phyloP scores from a whole-genome alignment of 352 stramenopile species.

The Pythium scleroteichum region DNA sequence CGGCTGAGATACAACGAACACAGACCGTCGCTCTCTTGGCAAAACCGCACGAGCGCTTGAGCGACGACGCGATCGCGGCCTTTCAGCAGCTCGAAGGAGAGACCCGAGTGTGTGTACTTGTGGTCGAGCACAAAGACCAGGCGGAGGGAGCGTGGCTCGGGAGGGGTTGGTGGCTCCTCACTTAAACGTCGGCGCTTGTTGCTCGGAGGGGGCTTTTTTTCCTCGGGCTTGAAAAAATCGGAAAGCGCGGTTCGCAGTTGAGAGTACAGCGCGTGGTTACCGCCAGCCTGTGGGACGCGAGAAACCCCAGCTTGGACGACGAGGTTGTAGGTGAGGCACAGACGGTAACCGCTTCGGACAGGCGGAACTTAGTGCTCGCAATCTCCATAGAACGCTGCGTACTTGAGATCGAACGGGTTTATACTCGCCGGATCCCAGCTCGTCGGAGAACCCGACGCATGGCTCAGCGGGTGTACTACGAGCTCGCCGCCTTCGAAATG shows the following conservation, averaged over 20 bases:
- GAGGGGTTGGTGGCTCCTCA: background rate
- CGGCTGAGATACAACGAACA: constrained; percentile 9
- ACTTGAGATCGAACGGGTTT: constrained; percentile 17
- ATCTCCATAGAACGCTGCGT: constrained; percentile 19
- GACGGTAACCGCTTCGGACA: constrained; percentile 8
- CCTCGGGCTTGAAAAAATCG: background rate
- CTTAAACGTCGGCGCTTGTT: background rate
- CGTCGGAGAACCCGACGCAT: background rate
- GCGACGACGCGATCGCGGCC: constrained; percentile 8
- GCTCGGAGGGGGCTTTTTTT: background rate
- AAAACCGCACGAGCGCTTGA: constrained; percentile 8
- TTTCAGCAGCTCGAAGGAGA: constrained; percentile 21
- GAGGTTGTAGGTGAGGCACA: constrained; percentile 23
- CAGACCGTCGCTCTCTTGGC: constrained; percentile 13
- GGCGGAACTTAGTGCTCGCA: constrained; percentile 12
- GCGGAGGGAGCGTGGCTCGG: too few species aligned
- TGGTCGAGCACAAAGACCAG: constrained; percentile 20
- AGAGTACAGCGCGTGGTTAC: constrained; percentile 8
- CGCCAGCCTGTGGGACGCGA: background rate
- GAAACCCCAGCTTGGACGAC: background rate
- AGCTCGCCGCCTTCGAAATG: constrained; percentile 3
- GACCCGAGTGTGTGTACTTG: constrained; percentile 19
- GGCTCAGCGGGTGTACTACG: background rate
- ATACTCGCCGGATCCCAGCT: constrained; percentile 8
- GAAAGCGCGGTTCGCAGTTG: background rate